Evolutionary conservation across 225 moss, liverwort and hornwort species (phyloP), one percentile per base, ranked within the genome.

Genomic region (Thuidium tamariscinum): DNA sequence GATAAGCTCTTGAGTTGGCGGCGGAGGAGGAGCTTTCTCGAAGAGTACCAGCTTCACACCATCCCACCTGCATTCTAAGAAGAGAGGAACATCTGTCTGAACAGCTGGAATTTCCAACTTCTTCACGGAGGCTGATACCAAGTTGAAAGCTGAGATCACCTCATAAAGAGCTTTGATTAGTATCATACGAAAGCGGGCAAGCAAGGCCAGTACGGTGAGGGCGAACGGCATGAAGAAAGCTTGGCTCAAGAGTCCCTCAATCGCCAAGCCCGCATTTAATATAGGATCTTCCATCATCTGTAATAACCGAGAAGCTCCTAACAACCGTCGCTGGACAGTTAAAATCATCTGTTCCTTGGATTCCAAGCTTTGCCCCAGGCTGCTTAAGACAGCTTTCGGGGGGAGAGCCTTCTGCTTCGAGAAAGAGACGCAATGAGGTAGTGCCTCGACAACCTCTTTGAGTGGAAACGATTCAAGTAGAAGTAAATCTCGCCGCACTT

Each of bases 201-300:
- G 94, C 64, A 89, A 88, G 51, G 97, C 92, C 78, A 99, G 89
- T 55, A 93, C 91, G 19, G 94, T 94, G 66, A 99, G 91, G 25
- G 92, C 96, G 82, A 97, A 97, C 27, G 96, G 94, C 96, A 99
- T 97, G 88, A 99, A 99, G 90, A 96, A 97, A 62, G 96, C 82
- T 71, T 96, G 97, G 69, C 92, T 92, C 83, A 99, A 88, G 21
- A 99, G 91, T 27, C 95, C 95, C 83, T 93, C 92, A 26, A 99
- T 88, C 75, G 88, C 86, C 92, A 77, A 80, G 89, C 96, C 91
- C 77, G 95, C 94, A 39, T 87, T 92, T 67, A 97, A 77, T 49
- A 99, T 90, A 55, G 98, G 98, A 48, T 93, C 94, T 57, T 90
- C 91, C 82, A 95, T 94, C 87, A 95, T 90, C 85, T 96, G 92